Base-by-base conservation (phyloP, 257 asterid species). In the Nicotiana knightiana region DNA sequence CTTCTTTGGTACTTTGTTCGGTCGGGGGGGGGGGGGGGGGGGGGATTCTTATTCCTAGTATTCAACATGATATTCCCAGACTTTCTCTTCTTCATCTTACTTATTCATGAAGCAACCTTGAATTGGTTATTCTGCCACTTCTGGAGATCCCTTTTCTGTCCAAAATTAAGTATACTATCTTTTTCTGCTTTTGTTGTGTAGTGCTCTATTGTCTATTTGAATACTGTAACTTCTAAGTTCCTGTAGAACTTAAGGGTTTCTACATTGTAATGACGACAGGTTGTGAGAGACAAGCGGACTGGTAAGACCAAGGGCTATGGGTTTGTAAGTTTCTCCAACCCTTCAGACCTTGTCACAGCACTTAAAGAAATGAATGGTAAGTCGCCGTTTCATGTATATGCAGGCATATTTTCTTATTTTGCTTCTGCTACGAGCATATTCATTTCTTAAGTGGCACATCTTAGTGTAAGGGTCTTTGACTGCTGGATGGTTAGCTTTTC, bases 261-360 rank as follows among this genome's bases (percentile, higher is more conserved):
- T 54, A 57, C 11, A 28, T 58, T 32, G 53, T 88, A 43, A 61
- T 87, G 85, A 37, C 48, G 70, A 63, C 82, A 95, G 98, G 99
- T 95, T 86, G 94, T 95, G 82, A 86, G 99, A 82, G 99, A 95
- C 81, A 93, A 95, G 91, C 88, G 98, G 75, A 95, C 99, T 33
- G 99, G 99, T 62, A 95, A 95, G 86, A 95, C 98, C 54, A 92
- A 91, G 85, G 99, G 99, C 79, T 95, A 90, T 58, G 99, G 99
- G 58, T 95, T 95, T 85, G 91, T 95, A 80, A 95, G 99, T 87
- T 95, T 95, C 66, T 84, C 98, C 58, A 95, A 88, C 76, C 95
- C 96, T 15, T 51, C 91, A 12, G 99, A 95, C 88, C 92, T 93
- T 76, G 99, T 88, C 18, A 97, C 84, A 26, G 98, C 98, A 16